A percentile compares a stretch with the other conserved stretches of the same genome.
These are phyloP conservation scores for Scenedesmus sp. DNA, from an alignment of 163 green algal genomes.

Conservation along the genomic window DNA sequence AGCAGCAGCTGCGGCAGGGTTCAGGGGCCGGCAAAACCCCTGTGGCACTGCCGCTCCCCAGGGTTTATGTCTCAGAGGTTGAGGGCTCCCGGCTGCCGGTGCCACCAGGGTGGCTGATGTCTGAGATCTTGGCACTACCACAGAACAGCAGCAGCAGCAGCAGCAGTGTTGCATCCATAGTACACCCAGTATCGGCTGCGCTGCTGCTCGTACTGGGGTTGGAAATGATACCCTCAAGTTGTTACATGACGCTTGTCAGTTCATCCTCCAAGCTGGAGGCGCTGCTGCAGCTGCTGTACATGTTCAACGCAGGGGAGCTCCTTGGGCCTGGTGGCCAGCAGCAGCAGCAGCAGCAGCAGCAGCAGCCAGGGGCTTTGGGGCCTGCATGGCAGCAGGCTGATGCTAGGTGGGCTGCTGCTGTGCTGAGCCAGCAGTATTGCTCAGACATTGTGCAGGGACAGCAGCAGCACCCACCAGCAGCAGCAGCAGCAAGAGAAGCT, in stretches of 20 bases:
- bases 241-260: conserved; percentile 12
- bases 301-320: conserved; percentile 43
- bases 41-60: conserved; percentile 8
- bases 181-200: conserved; percentile 34
- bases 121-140: conserved; percentile 42
- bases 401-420: conserved; percentile 32
- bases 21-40: not conserved
- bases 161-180: conserved; percentile 3
- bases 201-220: conserved; percentile 19
- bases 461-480: conserved; percentile 4
- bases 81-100: conserved; percentile 40
- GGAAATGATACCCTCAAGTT: not conserved
- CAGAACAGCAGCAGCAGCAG: conserved; percentile 2
- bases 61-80: conserved; percentile 7
- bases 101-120: conserved; percentile 27
- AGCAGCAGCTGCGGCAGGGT: conserved; percentile 41
- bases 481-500: not conserved
- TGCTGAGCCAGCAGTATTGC: conserved; percentile 31
- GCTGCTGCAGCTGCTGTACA: conserved; percentile 27
- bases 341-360: conserved; percentile 18
- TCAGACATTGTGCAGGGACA: not conserved
- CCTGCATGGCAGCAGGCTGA: conserved; percentile 30
- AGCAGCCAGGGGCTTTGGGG: not conserved
- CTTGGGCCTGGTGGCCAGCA: not conserved
- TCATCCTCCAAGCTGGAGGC: conserved; percentile 23